Evolutionary conservation across 2,329 filamentous ascomycete species (phyloP), one percentile per base, ranked within the genome.

Genomic region (Aureobasidium pullulans): DNA sequence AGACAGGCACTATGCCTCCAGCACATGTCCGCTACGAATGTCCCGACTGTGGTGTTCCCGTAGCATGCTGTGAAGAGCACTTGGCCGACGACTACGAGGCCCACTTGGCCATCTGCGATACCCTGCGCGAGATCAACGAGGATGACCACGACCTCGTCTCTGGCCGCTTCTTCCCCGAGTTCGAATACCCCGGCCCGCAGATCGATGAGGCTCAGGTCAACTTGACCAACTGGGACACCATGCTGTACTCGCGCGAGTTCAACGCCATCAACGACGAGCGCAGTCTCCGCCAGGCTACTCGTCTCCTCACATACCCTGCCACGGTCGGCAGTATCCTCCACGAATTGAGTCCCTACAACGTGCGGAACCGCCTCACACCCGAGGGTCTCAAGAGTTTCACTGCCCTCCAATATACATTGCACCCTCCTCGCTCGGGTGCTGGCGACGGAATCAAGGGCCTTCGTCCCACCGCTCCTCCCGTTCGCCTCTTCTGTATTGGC

Each of bases 201-300:
- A 85, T 96, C 71, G 92, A 96, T 64, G 93, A 96, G 72, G 89
- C 91, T 36, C 81, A 94, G 65, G 84, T 96, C 65, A 99, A 99
- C 75, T 92, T 99, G 88, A 96, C 88, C 44, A 99, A 95, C 73
- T 99, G 94, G 94, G 94, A 99, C 73, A 97, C 94, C 0, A 90
- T 95, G 67, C 79, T 99, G 69, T 99, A 96, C 71, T 95, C 91
- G 3, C 82, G 94, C 68, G 88, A 96, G 67, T 97, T 94, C 68
- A 83, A 87, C 65, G 95, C 95, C 5, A 86, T 99, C 70, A 91
- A 99, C 71, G 85, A 91, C 62, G 92, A 96, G 71, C 84, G 93
- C 61, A 87, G 86, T 68, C 88, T 99, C 85, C 83, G 94, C 62
- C 95, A 99, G 74, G 92, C 91, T 29, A 99, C 94, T 1, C 84